phyloP scores from a whole-genome alignment of 441 rosid genomes.

The Pelargonium hybrid region DNA sequence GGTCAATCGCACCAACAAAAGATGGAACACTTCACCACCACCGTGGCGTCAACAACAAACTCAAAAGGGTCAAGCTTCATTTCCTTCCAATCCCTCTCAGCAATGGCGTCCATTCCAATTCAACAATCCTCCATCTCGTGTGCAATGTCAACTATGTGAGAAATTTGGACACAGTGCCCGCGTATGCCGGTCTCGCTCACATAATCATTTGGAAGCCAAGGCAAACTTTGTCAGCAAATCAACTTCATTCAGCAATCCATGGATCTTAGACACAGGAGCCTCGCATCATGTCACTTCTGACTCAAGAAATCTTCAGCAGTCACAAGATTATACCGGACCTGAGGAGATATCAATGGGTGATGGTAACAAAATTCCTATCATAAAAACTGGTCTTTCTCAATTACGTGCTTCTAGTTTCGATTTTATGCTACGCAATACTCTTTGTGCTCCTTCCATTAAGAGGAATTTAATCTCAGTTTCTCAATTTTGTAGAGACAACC shows the following conservation, averaged over 20 bases:
- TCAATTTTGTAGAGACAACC: neutral
- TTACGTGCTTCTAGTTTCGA: neutral
- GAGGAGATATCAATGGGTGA: neutral
- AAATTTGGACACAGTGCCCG: no score
- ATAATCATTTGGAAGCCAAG: neutral
- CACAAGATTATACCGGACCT: neutral
- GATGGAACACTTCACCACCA: no score
- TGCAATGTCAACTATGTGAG: no score
- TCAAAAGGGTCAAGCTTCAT: no score
- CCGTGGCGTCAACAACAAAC: no score
- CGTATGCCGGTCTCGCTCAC: neutral
- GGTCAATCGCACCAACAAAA: neutral
- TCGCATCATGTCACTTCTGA: neutral
- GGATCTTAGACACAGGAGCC: neutral
- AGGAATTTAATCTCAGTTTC: neutral
- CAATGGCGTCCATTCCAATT: no score
- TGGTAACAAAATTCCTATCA: neutral
- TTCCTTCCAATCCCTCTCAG: no score
- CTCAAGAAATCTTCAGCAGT: neutral
- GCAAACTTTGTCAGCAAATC: neutral
- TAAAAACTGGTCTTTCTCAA: neutral
- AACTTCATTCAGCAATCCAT: neutral
- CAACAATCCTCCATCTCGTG: no score
- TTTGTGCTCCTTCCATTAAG: neutral
- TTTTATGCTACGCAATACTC: neutral